phyloP scores from a whole-genome alignment of 78 protist species.

The Acrasis kona region DNA sequence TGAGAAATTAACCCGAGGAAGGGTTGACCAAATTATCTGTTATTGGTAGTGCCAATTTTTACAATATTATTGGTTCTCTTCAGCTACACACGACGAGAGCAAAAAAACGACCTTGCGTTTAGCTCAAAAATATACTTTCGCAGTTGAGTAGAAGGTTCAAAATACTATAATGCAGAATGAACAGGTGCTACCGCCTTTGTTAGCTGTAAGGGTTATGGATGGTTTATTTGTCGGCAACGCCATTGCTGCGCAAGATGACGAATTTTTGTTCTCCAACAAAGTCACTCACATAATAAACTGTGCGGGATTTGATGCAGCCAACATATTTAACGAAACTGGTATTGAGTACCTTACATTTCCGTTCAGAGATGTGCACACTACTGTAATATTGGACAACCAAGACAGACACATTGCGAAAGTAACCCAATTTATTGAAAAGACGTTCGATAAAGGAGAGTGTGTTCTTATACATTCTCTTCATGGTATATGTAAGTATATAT shows the following conservation, averaged over 20 bases:
- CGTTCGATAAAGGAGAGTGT: constrained; percentile 18
- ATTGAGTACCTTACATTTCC: constrained; percentile 32
- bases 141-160: no score
- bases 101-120: no score
- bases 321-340: background rate
- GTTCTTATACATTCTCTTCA: constrained; percentile 21
- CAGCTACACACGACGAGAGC: no score
- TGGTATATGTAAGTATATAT: no score
- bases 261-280: constrained; percentile 31
- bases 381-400: constrained; percentile 23
- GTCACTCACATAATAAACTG: constrained; percentile 38
- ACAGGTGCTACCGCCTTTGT: no score
- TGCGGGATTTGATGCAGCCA: constrained; percentile 11
- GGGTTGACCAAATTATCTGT: no score
- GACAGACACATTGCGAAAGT: constrained; percentile 11
- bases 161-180: no score
- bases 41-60: no score
- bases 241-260: constrained; percentile 11
- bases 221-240: constrained; percentile 40
- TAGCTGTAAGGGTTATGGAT: constrained; percentile 31
- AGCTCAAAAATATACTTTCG: no score
- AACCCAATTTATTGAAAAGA: constrained; percentile 8
- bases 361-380: constrained; percentile 19
- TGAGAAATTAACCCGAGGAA: no score
- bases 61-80: no score